Percentiles rank a stretch among this genome's conserved stretches.
Evolutionary conservation across 2,329 filamentous ascomycete genomes (phyloP).

Genomic region (Tricladium varicosporioides): DNA sequence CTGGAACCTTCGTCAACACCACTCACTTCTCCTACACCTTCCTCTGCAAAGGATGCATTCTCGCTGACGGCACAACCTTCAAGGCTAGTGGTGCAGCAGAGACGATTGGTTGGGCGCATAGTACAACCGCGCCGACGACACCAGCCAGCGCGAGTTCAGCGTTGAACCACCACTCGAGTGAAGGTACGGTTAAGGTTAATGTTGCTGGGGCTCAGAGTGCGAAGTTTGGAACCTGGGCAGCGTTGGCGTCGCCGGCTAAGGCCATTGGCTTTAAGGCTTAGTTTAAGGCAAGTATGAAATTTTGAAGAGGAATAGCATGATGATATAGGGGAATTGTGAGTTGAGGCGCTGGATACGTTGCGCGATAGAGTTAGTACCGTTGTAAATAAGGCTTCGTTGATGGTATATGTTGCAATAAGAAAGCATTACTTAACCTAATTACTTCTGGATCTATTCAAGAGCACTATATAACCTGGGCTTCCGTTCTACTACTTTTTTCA

Average conservation of each 20-base stretch:
- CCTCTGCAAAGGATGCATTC: slow-evolving; percentile 46
- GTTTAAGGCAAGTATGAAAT: too few species aligned
- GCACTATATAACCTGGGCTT: too few species aligned
- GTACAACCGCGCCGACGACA: slow-evolving; percentile 9
- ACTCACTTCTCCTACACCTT: slow-evolving; percentile 54
- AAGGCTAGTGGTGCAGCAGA: slow-evolving; percentile 12
- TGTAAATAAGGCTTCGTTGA: too few species aligned
- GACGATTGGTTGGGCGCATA: slow-evolving; percentile 16
- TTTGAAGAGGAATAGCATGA: too few species aligned
- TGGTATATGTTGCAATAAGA: too few species aligned
- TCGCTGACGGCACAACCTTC: slow-evolving; percentile 35
- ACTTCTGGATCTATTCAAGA: too few species aligned
- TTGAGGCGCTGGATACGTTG: too few species aligned
- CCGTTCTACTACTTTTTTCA: too few species aligned
- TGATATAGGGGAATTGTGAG: too few species aligned
- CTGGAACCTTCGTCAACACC: slow-evolving; percentile 49
- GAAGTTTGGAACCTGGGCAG: slow-evolving; percentile 15
- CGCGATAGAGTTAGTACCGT: too few species aligned
- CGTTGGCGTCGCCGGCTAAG: not conserved
- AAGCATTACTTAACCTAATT: too few species aligned
- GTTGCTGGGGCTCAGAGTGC: slow-evolving; percentile 10
- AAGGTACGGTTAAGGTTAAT: slow-evolving; percentile 12
- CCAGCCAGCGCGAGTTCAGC: slow-evolving; percentile 8
- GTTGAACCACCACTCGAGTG: slow-evolving; percentile 10
- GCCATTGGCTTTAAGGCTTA: too few species aligned